phyloP scores from a whole-genome alignment of 1,284 basidiomycete species.

The Cutaneotrichosporon sp. region DNA sequence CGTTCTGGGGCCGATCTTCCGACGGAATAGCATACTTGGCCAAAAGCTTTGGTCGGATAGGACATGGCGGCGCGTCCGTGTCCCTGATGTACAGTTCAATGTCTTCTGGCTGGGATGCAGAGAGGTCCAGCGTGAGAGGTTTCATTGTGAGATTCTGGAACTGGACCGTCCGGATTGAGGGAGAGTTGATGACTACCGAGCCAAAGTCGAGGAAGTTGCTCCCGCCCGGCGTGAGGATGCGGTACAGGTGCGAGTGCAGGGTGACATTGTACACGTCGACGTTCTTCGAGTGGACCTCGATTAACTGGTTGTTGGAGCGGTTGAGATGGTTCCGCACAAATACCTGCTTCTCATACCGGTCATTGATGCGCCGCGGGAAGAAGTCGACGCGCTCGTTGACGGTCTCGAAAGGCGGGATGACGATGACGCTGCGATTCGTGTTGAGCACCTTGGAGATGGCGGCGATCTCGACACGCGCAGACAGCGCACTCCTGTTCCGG shows the following conservation, averaged over 20 bases:
- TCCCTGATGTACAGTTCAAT: conserved; percentile 50
- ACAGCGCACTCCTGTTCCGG: conserved; percentile 49
- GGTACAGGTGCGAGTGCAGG: conserved; percentile 53
- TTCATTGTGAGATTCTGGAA: conserved; percentile 50
- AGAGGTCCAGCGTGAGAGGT: conserved; percentile 49
- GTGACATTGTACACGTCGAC: conserved; percentile 53
- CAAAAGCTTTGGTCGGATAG: too few species aligned
- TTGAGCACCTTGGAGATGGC: conserved; percentile 54
- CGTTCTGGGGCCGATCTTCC: conserved; percentile 10
- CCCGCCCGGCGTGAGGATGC: conserved; percentile 53
- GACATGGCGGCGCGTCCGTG: conserved; percentile 32
- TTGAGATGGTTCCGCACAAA: conserved; percentile 48
- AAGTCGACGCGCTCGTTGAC: conserved; percentile 52
- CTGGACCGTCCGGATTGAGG: conserved; percentile 49
- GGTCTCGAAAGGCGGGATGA: conserved; percentile 50
- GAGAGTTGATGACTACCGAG: conserved; percentile 52
- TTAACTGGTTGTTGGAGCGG: conserved; percentile 48
- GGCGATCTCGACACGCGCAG: conserved; percentile 51
- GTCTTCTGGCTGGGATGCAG: conserved; percentile 52
- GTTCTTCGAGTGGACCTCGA: conserved; percentile 51
- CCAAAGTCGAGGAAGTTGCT: conserved; percentile 54
- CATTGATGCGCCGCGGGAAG: conserved; percentile 53
- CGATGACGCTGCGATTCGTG: conserved; percentile 51
- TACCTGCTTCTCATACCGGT: conserved; percentile 52
- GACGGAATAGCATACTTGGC: not conserved